Evolutionary conservation across 129 eudicot species (phyloP), one percentile per base, ranked within the genome.

Genomic region (Ambrosia artemisiifolia): DNA sequence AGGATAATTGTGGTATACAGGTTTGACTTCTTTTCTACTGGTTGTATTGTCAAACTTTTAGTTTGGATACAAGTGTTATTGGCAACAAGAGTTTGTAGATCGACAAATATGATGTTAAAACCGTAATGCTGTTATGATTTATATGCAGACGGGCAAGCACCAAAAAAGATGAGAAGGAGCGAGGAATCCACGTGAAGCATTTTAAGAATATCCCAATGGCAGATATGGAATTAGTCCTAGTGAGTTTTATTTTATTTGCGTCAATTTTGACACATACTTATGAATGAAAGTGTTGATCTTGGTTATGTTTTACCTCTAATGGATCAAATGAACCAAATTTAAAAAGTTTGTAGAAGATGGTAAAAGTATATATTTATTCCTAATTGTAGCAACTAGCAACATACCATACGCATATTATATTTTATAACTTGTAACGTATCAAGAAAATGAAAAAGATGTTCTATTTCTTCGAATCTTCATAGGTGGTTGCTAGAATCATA

Each of bases 181-280:
- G 96, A 28, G 98, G 98, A 56, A 87, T 92, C 36, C 89, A 73
- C 63, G 96, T 92, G 81, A 92, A 92, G 85, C 96, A 92, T 87
- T 92, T 89, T 75, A 92, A 75, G 80, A 82, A 87, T 72, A 92
- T 92, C 71, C 98, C 98, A 19, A 92, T 92, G 98, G 98, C 98
- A 70, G 98, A 92, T 81, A 79, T 92, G 98, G 98, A 92, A 86
- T 80, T 92, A 68, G 98, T 92, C 80, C 84, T 92, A 11, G 96
- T 92, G 72, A 55, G 93, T 86, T 28, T 71, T 75, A 46, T 40
- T 28, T 74, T 36, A 35, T 36, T 14, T 38, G 38, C 24, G 69
- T 32, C 69, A 63, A 11, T 36, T 63, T 38, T 6, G 48, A 40
- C 50, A 19, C 48, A 40, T 38, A 6, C 11, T 63, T 32, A 63